Conservation (phyloP, 2,329 filamentous ascomycete genomes). For the Colletotrichum karsti region DNA sequence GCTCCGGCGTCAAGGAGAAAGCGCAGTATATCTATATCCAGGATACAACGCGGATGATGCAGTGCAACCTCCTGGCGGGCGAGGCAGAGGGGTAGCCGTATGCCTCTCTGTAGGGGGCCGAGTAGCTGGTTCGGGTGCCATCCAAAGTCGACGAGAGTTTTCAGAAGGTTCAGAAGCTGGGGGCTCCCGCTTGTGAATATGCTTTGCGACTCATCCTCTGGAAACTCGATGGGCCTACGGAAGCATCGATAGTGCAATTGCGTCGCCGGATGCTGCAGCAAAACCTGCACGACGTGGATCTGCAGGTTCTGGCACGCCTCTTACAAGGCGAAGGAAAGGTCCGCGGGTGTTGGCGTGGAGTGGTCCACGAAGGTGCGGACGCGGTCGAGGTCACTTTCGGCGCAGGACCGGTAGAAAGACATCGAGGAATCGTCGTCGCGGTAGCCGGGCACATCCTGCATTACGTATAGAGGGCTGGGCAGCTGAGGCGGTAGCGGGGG, state of each 20-base stretch:
- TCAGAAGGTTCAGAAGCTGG: neutral
- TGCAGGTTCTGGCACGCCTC: conserved; percentile 7
- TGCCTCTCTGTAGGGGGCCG: neutral
- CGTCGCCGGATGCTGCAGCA: neutral
- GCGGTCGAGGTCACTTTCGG: neutral
- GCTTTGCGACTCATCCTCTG: neutral
- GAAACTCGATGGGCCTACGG: neutral
- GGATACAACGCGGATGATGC: conserved; percentile 5
- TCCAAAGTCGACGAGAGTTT: neutral
- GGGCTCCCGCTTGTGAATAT: conserved; percentile 9
- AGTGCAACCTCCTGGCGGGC: neutral
- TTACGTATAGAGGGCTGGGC: conserved; percentile 2
- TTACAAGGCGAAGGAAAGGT: conserved; percentile 4
- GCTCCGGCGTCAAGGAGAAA: conserved; percentile 9
- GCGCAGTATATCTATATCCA: neutral
- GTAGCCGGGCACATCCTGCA: neutral
- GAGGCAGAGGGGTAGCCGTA: neutral
- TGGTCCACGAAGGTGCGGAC: neutral
- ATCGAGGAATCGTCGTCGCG: neutral
- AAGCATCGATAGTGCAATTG: conserved; percentile 4
- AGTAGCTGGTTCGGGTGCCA: conserved; percentile 10
- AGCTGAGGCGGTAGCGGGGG: neutral
- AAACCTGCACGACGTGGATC: neutral
- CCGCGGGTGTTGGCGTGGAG: neutral
- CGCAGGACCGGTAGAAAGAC: neutral